Evolutionary conservation across 139 green algal species (phyloP), one percentile per base, ranked within the genome.

Genomic region (Bryopsis sp.): DNA sequence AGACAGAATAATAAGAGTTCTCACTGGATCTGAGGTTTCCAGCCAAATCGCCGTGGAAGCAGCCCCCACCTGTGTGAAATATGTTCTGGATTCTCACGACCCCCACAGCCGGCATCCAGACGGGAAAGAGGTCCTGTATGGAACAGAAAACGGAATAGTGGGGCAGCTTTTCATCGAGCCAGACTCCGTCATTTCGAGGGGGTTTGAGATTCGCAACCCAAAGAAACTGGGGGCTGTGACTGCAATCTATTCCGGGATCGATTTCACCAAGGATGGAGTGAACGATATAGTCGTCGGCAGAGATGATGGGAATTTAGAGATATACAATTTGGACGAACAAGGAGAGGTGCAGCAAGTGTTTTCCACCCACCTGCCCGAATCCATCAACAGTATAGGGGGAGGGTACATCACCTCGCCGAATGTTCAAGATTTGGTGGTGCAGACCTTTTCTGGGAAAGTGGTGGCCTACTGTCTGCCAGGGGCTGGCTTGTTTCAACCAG

Each of bases 381-480:
- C 71, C 73, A 85, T 92, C 64, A 83, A 78, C 47, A 58, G 74
- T 2, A 33, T 90, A 19, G 76, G 84, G 59, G 79, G 79, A 22
- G 85, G 85, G 46, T 89, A 76, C 72, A 63, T 92, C 22, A 86
- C 80, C 11, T 76, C 61, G 5, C 35, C 79, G 11, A 64, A 58
- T 11, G 38, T 67, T 1, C 79, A 82, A 43, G 85, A 92, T 58
- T 66, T 90, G 2, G 47, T 89, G 15, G 70, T 90, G 67, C 82
- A 90, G 65, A 90, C 84, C 11, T 92, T 86, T 67, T 82, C 79
- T 7, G 86, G 86, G 28, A 90, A 90, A 78, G 84, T 86, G 38
- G 26, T 76, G 5, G 72, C 70, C 8, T 78, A 76, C 70, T 64
- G 6, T n/a, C n/a, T n/a, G n/a, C n/a, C n/a, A n/a, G n/a, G n/a